Evolutionary conservation across 257 asterid species (phyloP), one percentile per base, ranked within the genome.

Genomic region (Knoxia roxburghii): DNA sequence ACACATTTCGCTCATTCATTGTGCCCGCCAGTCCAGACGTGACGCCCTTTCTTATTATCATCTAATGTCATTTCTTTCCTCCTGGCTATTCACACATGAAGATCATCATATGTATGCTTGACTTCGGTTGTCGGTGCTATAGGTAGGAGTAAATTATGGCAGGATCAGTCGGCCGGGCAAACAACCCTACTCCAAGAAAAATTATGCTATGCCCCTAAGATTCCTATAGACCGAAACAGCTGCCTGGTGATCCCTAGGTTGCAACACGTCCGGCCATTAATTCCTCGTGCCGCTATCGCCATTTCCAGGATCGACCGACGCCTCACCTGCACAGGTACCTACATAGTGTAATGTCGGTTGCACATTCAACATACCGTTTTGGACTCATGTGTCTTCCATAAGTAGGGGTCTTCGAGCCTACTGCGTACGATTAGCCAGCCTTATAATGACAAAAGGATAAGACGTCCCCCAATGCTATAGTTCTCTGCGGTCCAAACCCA

Each of bases 321-420:
- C 69, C 79, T 62, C 68, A 68, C 75, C 46, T 68, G 74, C 74
- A 74, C 52, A 68, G 66, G 67, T 74, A 74, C 71, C 71, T 74
- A 68, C 71, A 35, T 60, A 73, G 69, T 68, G 69, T 65, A 62
- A 39, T 62, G 51, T 62, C 67, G 46, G 67, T 62, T 33, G 62
- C 62, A 57, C 62, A 57, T 26, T 57, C 62, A 57, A 57, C 62
- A 57, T 26, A 57, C 39, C 37, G 62, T n/a, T 57, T 57, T 39
- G n/a, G 62, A 57, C 62, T 57, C 45, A 39, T 17, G 40, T 26
- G 62, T 39, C 35, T 57, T 57, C 37, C 62, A 57, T 30, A 57
- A 26, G 21, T 17, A 57, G 62, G 40, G 62, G 24, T 23, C 26
- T 57, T 57, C 39, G 18, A 32, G 40, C 39, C 35, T 32, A n/a